These are phyloP conservation scores for Sugiyamaella paludigena DNA, from an alignment of 1,139 yeast species.

Conservation along the genomic window DNA sequence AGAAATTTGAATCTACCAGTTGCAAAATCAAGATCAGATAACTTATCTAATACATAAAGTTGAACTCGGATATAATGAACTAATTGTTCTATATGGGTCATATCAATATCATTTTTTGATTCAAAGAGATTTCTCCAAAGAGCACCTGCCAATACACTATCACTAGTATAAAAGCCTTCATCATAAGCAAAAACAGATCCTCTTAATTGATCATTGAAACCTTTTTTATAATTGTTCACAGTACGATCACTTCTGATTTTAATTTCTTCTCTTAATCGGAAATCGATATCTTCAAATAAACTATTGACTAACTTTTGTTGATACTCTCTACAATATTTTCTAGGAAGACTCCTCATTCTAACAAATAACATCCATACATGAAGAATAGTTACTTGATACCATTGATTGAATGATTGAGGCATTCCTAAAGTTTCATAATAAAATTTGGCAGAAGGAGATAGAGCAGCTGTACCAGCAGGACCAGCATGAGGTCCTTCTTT, in stretches of 20 bases:
- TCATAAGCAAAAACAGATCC: conserved; percentile 91
- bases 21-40: conserved; percentile 90
- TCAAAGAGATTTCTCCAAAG: conserved; percentile 62
- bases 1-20: conserved; percentile 84
- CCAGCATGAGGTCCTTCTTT: conserved; percentile 13
- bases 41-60: conserved; percentile 75
- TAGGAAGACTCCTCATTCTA: conserved; percentile 95
- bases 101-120: conserved; percentile 78
- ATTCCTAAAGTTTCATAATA: conserved; percentile 71
- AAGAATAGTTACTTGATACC: conserved; percentile 88
- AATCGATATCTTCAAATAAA: conserved; percentile 84
- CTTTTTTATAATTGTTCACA: conserved; percentile 83
- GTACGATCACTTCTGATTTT: conserved; percentile 79
- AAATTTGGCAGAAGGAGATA: conserved; percentile 36
- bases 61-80: conserved; percentile 88
- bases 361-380: conserved; percentile 94
- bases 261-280: conserved; percentile 80
- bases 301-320: conserved; percentile 91
- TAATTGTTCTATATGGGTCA: conserved; percentile 80
- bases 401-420: conserved; percentile 86
- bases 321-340: conserved; percentile 80
- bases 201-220: conserved; percentile 83
- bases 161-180: conserved; percentile 83
- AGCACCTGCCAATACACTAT: conserved; percentile 82
- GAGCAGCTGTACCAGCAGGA: too few species aligned